Evolutionary conservation across 768 basidiomycete genomes (phyloP), one percentile per base, ranked within the genome.

Genomic region (Brasilioporus rufonigricans): DNA sequence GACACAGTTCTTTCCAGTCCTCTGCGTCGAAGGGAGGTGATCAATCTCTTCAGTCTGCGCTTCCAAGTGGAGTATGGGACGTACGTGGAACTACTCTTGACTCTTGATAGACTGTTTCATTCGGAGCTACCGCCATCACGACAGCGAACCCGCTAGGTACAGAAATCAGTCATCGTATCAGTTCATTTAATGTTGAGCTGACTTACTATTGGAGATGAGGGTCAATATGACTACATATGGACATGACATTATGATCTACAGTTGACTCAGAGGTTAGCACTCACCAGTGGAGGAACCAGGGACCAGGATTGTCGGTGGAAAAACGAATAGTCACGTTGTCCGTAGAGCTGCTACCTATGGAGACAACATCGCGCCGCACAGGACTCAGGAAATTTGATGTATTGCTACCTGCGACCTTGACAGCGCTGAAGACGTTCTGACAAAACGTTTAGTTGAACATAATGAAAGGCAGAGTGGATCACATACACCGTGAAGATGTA

Each of bases 71-170:
- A 19, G n/a, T 31, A 11, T 18, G 13, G 16, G 21, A 58, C 61
- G 9, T 53, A 68, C 68, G 5, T 57, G 68, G 68, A 21, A 62
- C 14, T 0, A 56, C 54, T 31, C 48, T 0, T 56, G 48, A 14
- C 21, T 65, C 29, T 31, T 68, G 40, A 8, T 27, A 0, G 0
- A 52, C 56, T 1, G 60, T 44, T 27, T 41, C 18, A 9, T 13
- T 0, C 5, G 61, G 58, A 3, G 61, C 57, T 33, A 62, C 64
- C 13, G 68, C 67, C 68, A 69, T 60, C 38, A 70, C 61, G 5
- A 55, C 68, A 11, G 50, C 50, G 24, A 52, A 44, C 27, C 50
- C 50, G 10, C 50, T 52, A 29, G 8, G 8, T 5, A 14, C n/a
- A 14, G 9, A 12, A 26, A n/a, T 46, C 8, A 21, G 44, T 46